Evolutionary conservation across 2,329 filamentous ascomycete species (phyloP), one percentile per base, ranked within the genome.

Genomic region (Talaromyces sp.): DNA sequence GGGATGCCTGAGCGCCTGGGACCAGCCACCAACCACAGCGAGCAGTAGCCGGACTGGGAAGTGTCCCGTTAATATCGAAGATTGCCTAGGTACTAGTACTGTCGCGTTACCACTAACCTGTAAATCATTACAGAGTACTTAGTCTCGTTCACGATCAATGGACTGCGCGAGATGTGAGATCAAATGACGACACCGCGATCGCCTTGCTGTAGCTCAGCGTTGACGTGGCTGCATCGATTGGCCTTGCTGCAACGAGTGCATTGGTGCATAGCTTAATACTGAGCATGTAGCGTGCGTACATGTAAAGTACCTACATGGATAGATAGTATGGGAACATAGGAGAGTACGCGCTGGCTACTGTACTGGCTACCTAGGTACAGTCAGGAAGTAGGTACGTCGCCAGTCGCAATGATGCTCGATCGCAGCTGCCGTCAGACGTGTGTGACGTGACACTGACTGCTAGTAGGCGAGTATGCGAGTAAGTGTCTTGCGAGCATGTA

Each of bases 211-310:
- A 11, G 14, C 49, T 52, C 49, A 8, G n/a, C 22, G n/a, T 56
- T 9, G 37, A 59, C 39, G 37, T 59, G 56, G 56, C 56, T 59
- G 56, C 39, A 59, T 59, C 56, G 56, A 59, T 43, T 59, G 56
- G 56, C 39, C 39, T 43, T 59, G 56, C 56, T 45, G 37, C 56
- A 41, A 31, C 37, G 56, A 41, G 13, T 59, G 56, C 37, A 41
- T 41, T 41, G 37, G 56, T 59, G 56, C 37, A 19, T 45, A 59
- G 43, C 39, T 19, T 41, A 59, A 45, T 59, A 33, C 31, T 45
- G 54, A 27, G 56, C 37, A 45, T 19, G 22, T 22, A 22, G 22
- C 54, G 14, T 6, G 16, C 39, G 7, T 37, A 8, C 7, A 6
- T 31, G 27, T 31, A 31, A 31, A 31, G 27, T 31, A 31, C 27